Conservation (phyloP, 768 basidiomycete species). For the Megacollybia marginata region DNA sequence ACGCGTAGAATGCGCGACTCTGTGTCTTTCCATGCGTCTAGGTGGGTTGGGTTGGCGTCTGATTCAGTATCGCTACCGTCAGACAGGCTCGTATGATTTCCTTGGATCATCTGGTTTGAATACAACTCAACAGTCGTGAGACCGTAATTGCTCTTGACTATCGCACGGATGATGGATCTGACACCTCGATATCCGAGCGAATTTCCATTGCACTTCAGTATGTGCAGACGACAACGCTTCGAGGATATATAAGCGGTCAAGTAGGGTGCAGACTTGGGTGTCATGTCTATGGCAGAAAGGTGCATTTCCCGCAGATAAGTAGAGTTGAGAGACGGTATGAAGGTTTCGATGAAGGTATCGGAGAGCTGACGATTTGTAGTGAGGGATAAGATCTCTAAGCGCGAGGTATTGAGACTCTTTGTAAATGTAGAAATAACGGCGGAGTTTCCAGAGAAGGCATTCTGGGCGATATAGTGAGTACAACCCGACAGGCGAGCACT, state of each 20-base stretch:
- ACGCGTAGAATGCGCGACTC: constrained; percentile 24
- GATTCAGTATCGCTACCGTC: constrained; percentile 14
- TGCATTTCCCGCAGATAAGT: constrained; percentile 46
- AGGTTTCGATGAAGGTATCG: constrained; percentile 39
- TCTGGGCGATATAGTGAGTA: constrained; percentile 22
- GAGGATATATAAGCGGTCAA: constrained; percentile 47
- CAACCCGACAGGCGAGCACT: constrained; percentile 11
- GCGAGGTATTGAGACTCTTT: constrained; percentile 47
- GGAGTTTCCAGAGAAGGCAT: constrained; percentile 30
- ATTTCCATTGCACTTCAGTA: constrained; percentile 51
- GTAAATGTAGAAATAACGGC: constrained; percentile 31
- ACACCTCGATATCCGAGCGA: constrained; percentile 38
- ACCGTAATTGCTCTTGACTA: constrained; percentile 38
- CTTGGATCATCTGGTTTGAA: constrained; percentile 31
- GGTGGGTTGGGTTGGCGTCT: constrained; percentile 8
- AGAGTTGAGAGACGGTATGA: constrained; percentile 44
- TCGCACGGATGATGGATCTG: constrained; percentile 34
- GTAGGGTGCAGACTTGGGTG: constrained; percentile 28
- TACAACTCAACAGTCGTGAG: constrained; percentile 43
- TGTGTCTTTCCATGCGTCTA: constrained; percentile 28
- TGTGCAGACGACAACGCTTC: constrained; percentile 38
- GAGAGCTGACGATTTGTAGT: constrained; percentile 42
- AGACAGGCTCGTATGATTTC: constrained; percentile 6
- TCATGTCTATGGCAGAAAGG: constrained; percentile 45
- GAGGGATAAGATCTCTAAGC: constrained; percentile 41